These are phyloP conservation scores for Trichomonas tenax DNA, from an alignment of 208 protist genomes.

Conservation along the genomic window DNA sequence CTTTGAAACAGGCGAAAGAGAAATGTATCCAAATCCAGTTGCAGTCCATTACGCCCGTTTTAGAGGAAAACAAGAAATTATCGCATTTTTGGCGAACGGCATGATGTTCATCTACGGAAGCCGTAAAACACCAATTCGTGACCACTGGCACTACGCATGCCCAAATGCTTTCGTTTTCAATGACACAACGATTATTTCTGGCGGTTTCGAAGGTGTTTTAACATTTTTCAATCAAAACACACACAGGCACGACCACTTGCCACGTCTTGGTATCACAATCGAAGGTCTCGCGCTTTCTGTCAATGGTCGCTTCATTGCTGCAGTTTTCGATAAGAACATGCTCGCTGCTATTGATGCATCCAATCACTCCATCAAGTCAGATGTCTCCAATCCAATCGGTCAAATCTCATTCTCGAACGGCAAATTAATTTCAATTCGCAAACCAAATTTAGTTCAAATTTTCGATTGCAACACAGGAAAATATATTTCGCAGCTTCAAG, in stretches of 20 bases:
- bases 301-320: not conserved
- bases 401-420: not conserved
- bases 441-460: not conserved
- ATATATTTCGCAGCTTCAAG: not conserved
- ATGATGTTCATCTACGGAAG: not conserved
- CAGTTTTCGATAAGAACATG: not conserved
- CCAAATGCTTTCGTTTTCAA: not conserved
- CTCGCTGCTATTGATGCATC: not conserved
- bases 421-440: not conserved
- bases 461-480: not conserved
- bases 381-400: not conserved
- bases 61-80: not conserved
- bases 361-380: not conserved
- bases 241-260: not conserved
- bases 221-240: not conserved
- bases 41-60: not conserved
- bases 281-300: not conserved
- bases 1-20: not conserved
- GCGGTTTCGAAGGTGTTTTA: slow-evolving; percentile 8
- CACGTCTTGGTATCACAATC: not conserved
- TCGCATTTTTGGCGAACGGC: not conserved
- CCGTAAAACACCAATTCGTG: not conserved
- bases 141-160: not conserved
- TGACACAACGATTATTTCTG: not conserved
- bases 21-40: not conserved